Evolutionary conservation across 768 basidiomycete genomes (phyloP).

Genomic region (Thelephora aurantiotincta): DNA sequence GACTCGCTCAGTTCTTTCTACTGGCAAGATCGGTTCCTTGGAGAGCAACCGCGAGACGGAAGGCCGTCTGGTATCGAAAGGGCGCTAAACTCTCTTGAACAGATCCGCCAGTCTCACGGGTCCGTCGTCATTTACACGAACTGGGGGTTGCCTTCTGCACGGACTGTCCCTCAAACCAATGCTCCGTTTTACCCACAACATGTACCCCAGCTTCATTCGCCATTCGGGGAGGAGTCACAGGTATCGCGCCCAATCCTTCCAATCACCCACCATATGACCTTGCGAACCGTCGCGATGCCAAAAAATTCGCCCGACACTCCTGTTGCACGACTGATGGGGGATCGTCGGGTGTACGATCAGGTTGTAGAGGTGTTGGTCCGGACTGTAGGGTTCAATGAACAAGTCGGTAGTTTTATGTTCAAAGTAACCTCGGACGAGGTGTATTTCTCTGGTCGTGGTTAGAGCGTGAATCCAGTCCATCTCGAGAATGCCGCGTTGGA

Average conservation of each 20-base stretch:
- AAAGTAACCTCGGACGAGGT: slow-evolving; percentile 3
- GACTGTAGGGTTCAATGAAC: background rate
- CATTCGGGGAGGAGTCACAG: slow-evolving; percentile 10
- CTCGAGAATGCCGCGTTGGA: too few species aligned
- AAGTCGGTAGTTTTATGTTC: slow-evolving; percentile 8
- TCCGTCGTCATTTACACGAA: slow-evolving; percentile 45
- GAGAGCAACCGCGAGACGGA: slow-evolving; percentile 33
- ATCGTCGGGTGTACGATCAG: slow-evolving; percentile 7
- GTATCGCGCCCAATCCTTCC: slow-evolving; percentile 9
- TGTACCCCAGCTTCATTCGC: slow-evolving; percentile 30
- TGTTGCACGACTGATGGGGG: slow-evolving; percentile 8
- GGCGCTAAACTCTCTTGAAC: slow-evolving; percentile 32
- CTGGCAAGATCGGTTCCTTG: slow-evolving; percentile 60
- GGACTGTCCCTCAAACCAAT: slow-evolving; percentile 11
- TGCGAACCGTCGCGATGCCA: slow-evolving; percentile 14
- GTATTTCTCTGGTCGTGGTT: too few species aligned
- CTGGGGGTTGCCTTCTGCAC: slow-evolving; percentile 31
- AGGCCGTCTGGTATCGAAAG: slow-evolving; percentile 15
- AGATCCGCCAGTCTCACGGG: slow-evolving; percentile 31
- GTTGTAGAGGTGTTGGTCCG: slow-evolving; percentile 4
- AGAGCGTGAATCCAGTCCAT: too few species aligned
- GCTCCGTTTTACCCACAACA: slow-evolving; percentile 35
- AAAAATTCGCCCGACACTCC: slow-evolving; percentile 1
- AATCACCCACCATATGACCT: slow-evolving; percentile 26
- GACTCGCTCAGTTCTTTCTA: slow-evolving; percentile 70